phyloP scores from a whole-genome alignment of 805 yeast species.

The Monosporozyma solicola region DNA sequence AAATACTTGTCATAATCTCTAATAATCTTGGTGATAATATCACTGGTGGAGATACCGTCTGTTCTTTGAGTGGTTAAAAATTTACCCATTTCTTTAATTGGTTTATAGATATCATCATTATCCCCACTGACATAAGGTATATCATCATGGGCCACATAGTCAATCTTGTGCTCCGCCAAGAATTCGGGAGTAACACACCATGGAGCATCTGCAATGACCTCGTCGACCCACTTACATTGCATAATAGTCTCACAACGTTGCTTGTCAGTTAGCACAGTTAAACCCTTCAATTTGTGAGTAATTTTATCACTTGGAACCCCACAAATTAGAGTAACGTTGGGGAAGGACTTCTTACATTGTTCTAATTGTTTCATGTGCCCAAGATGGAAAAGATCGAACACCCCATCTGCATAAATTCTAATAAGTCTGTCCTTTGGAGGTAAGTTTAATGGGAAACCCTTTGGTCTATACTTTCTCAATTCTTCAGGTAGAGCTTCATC shows the following conservation, averaged over 20 bases:
- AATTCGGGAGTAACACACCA: slow-evolving; percentile 89
- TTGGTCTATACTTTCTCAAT: slow-evolving; percentile 68
- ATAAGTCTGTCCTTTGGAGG: slow-evolving; percentile 85
- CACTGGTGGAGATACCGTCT: slow-evolving; percentile 92
- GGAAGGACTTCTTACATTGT: slow-evolving; percentile 88
- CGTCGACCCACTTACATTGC: slow-evolving; percentile 97
- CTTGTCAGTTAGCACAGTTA: slow-evolving; percentile 80
- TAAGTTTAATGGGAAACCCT: slow-evolving; percentile 64
- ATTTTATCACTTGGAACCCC: slow-evolving; percentile 88
- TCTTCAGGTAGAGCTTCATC: slow-evolving; percentile 62
- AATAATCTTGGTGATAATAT: slow-evolving; percentile 89
- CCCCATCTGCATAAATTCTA: slow-evolving; percentile 97
- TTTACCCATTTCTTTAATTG: slow-evolving; percentile 84
- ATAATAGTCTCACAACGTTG: slow-evolving; percentile 86
- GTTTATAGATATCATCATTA: slow-evolving; percentile 84
- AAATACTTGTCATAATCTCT: slow-evolving; percentile 93
- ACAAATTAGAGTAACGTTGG: slow-evolving; percentile 75
- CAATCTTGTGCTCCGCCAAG: slow-evolving; percentile 68
- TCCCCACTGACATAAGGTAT: slow-evolving; percentile 88
- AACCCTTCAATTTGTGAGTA: slow-evolving; percentile 86
- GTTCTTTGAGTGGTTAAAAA: slow-evolving; percentile 93
- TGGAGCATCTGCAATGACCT: slow-evolving; percentile 89
- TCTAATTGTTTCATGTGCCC: slow-evolving; percentile 98
- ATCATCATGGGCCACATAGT: slow-evolving; percentile 97
- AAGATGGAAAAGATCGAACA: slow-evolving; percentile 89